Conservation (phyloP, 139 green algal genomes). For the Spirogloea muscicola region DNA sequence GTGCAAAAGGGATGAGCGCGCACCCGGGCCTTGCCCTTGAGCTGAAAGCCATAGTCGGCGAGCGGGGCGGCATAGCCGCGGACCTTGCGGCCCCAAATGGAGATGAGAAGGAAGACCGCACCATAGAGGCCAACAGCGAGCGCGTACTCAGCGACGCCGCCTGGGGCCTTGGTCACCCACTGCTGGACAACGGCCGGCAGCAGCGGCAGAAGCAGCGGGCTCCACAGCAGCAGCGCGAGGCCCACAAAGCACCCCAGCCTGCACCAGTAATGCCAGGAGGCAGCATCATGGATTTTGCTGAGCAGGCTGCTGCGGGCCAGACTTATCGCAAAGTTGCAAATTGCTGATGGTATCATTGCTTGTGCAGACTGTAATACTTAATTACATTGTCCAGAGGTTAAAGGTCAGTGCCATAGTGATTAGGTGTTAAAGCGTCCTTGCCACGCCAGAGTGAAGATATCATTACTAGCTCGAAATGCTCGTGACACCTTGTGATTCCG, state of each 20-base stretch:
- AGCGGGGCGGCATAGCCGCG: slow-evolving; percentile 11
- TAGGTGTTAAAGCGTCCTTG: too few relatives aligned
- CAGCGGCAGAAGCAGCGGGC: slow-evolving; percentile 23
- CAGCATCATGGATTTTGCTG: too few relatives aligned
- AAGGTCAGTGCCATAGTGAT: too few relatives aligned
- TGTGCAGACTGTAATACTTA: too few relatives aligned
- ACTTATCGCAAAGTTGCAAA: too few relatives aligned
- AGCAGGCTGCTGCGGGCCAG: too few relatives aligned
- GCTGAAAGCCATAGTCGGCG: neutral
- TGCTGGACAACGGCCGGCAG: slow-evolving; percentile 27
- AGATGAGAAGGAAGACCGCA: slow-evolving; percentile 26
- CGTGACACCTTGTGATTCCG: too few relatives aligned
- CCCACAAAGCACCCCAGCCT: slow-evolving; percentile 17
- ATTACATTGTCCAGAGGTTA: too few relatives aligned
- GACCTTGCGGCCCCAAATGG: slow-evolving; percentile 27
- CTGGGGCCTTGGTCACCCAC: slow-evolving; percentile 12
- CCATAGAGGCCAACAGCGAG: slow-evolving; percentile 40
- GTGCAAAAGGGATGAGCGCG: neutral
- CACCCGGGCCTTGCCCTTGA: neutral
- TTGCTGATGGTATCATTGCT: too few relatives aligned
- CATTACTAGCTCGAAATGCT: too few relatives aligned
- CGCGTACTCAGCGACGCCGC: slow-evolving; percentile 4
- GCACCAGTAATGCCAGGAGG: too few relatives aligned
- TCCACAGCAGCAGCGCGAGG: slow-evolving; percentile 29
- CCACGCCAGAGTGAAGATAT: too few relatives aligned